A percentile compares a stretch with the other conserved stretches of the same genome.
These are phyloP conservation scores for Penicillium griseofulvum DNA, from an alignment of 2,329 filamentous ascomycete genomes.

Conservation along the genomic window DNA sequence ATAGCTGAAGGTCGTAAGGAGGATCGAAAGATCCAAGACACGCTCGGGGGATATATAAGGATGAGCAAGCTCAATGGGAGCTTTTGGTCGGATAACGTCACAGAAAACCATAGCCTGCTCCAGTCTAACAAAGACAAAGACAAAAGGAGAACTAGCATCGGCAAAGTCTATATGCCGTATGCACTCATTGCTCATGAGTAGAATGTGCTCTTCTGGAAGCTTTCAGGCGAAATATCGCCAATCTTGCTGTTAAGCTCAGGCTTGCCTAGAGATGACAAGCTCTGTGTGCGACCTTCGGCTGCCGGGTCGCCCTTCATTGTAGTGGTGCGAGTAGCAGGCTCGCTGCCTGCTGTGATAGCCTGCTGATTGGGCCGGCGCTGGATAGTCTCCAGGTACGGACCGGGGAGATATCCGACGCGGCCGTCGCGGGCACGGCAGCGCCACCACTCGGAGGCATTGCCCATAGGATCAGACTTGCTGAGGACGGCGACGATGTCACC, in stretches of 20 bases:
- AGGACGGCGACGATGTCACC: constrained; percentile 93
- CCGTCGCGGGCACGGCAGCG: constrained; percentile 86
- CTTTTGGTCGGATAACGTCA: neutral
- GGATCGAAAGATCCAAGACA: neutral
- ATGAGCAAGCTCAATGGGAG: constrained; percentile 1
- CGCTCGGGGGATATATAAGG: constrained; percentile 1
- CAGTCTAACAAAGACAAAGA: neutral
- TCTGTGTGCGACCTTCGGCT: constrained; percentile 30
- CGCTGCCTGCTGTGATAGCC: constrained; percentile 42
- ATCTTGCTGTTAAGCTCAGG: constrained; percentile 58
- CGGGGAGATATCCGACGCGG: constrained; percentile 85
- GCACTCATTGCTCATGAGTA: constrained; percentile 52
- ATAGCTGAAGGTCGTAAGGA: neutral
- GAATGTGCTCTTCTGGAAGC: constrained; percentile 69
- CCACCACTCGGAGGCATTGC: constrained; percentile 96
- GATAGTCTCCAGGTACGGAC: constrained; percentile 81
- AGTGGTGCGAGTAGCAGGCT: constrained; percentile 51
- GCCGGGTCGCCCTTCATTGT: constrained; percentile 48
- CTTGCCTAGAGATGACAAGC: constrained; percentile 29
- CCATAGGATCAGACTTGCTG: constrained; percentile 86
- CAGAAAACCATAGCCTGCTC: constrained; percentile 4
- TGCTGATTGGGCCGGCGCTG: constrained; percentile 52
- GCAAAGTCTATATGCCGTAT: neutral
- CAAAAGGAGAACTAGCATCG: neutral
- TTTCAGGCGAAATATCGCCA: constrained; percentile 65